Evolutionary conservation across 2,329 filamentous ascomycete genomes (phyloP).

Genomic region (Davidsoniella neocaledoniae): DNA sequence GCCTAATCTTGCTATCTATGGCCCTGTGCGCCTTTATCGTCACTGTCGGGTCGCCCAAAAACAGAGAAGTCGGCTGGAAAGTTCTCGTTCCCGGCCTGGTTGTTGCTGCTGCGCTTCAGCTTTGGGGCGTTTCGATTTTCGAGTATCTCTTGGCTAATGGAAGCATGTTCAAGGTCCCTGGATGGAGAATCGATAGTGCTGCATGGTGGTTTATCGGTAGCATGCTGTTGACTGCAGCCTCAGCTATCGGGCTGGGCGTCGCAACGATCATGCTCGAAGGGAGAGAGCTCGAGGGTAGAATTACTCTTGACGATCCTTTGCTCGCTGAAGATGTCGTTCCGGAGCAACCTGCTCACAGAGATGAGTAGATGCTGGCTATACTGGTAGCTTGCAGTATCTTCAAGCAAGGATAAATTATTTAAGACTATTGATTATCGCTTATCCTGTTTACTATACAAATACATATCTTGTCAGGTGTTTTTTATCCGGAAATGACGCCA

Average conservation of each 20-base stretch:
- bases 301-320: constrained; percentile 8
- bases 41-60: constrained; percentile 59
- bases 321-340: background rate
- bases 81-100: constrained; percentile 50
- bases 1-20: constrained; percentile 65
- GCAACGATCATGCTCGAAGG: constrained; percentile 3
- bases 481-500: too few relatives aligned
- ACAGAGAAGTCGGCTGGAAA: constrained; percentile 70
- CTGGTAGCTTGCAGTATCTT: background rate
- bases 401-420: too few relatives aligned
- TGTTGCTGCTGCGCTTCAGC: constrained; percentile 4
- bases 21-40: constrained; percentile 68
- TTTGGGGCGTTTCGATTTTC: constrained; percentile 40
- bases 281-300: constrained; percentile 3
- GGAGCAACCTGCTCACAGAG: background rate
- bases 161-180: constrained; percentile 8
- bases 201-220: constrained; percentile 8
- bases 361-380: background rate
- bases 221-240: constrained; percentile 7
- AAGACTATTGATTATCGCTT: too few relatives aligned
- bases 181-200: constrained; percentile 7
- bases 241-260: constrained; percentile 2
- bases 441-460: too few relatives aligned
- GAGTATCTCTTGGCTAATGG: constrained; percentile 41
- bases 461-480: too few relatives aligned